These are phyloP conservation scores for Chloromonas sp. DNA, from an alignment of 163 green algal species.

Conservation along the genomic window DNA sequence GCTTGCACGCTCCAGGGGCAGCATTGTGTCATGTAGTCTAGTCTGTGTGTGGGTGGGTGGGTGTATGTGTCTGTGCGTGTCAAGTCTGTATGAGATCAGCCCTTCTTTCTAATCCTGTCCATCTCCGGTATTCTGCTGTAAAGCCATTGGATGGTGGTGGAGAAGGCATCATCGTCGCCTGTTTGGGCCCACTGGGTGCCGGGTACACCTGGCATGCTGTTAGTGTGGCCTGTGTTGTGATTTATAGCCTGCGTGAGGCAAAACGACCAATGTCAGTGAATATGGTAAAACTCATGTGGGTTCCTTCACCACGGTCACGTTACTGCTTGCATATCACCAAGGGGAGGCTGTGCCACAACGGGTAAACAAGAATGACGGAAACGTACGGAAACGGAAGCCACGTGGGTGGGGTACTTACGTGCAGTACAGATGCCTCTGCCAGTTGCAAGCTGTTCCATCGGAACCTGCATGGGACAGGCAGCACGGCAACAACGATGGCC, in stretches of 20 bases:
- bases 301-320: too few relatives aligned
- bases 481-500: too few relatives aligned
- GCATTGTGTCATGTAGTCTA: too few relatives aligned
- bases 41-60: too few relatives aligned
- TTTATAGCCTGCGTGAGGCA: not conserved
- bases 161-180: constrained; percentile 11
- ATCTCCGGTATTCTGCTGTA: not conserved
- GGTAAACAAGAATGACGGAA: not conserved
- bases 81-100: too few relatives aligned
- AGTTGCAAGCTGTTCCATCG: not conserved
- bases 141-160: constrained; percentile 13
- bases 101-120: not conserved
- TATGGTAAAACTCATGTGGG: too few relatives aligned
- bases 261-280: too few relatives aligned
- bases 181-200: constrained; percentile 10
- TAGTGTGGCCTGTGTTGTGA: not conserved
- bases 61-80: too few relatives aligned
- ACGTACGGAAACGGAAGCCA: too few relatives aligned
- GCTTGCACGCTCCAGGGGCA: too few relatives aligned
- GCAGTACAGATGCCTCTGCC: not conserved
- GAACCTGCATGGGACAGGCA: not conserved
- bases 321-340: too few relatives aligned
- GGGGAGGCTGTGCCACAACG: not conserved
- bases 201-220: not conserved
- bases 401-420: too few relatives aligned